Percentiles rank a stretch among this genome's conserved stretches.
Evolutionary conservation across 2,329 filamentous ascomycete genomes (phyloP).

Genomic region (Pseudovirgaria hyperparasitica): DNA sequence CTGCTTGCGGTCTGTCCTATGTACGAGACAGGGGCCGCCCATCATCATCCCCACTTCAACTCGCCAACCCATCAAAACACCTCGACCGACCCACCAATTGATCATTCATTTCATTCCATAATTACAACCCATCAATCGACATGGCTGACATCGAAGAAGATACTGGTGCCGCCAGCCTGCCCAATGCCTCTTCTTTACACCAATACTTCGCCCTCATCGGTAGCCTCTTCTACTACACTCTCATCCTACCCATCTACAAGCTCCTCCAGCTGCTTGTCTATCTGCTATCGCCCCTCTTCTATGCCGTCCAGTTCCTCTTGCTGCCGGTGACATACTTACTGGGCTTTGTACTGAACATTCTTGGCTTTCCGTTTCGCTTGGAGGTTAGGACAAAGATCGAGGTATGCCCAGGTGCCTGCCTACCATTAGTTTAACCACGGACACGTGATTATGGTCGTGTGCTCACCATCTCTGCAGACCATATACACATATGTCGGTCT

Average conservation of each 20-base stretch:
- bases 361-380: conserved; percentile 34
- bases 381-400: conserved; percentile 40
- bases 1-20: too few relatives aligned
- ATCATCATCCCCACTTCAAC: too few relatives aligned
- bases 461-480: conserved; percentile 23
- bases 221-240: conserved; percentile 20
- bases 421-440: conserved; percentile 3
- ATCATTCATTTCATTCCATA: too few relatives aligned
- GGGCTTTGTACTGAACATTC: conserved; percentile 25
- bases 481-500: conserved; percentile 48
- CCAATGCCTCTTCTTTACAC: too few relatives aligned
- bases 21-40: too few relatives aligned
- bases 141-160: too few relatives aligned
- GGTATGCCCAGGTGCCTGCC: conserved; percentile 26
- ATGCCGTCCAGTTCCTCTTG: conserved; percentile 33
- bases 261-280: conserved; percentile 25
- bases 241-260: conserved; percentile 26
- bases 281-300: conserved; percentile 34
- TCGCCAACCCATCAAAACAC: too few relatives aligned
- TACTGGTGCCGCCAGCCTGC: too few relatives aligned
- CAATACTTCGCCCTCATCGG: conserved; percentile 15
- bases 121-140: conserved; percentile 3
- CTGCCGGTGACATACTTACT: conserved; percentile 38
- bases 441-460: conserved; percentile 15
- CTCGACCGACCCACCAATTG: too few relatives aligned